Evolutionary conservation across 257 asterid genomes (phyloP).

Genomic region (Nicotiana sylvestris): DNA sequence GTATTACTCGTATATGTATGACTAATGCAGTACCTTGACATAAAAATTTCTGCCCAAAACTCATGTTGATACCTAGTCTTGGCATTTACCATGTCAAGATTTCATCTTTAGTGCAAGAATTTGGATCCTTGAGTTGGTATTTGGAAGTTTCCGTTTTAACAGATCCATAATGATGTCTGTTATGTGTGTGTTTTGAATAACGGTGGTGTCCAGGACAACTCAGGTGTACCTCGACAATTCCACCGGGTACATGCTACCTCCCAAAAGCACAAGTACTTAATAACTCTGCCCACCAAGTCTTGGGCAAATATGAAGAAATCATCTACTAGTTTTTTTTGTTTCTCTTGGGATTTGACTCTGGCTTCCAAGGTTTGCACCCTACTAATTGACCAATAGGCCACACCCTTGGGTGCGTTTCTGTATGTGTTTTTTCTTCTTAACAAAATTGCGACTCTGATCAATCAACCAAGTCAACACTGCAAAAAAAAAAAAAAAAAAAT

Average conservation of each 20-base stretch:
- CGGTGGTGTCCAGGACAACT: neutral
- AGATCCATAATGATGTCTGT: neutral
- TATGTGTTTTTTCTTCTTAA: neutral
- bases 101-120: constrained; percentile 1
- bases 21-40: neutral
- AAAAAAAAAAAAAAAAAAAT: neutral
- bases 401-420: neutral
- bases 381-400: neutral
- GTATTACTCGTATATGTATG: neutral
- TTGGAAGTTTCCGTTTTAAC: neutral
- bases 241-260: neutral
- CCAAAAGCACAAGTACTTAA: neutral
- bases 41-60: neutral
- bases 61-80: neutral
- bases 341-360: neutral
- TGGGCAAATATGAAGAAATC: neutral
- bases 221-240: neutral
- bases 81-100: neutral
- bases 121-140: neutral
- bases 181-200: neutral
- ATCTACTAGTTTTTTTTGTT: neutral
- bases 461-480: neutral
- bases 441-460: neutral
- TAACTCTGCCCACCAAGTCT: neutral
- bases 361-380: neutral